Base-by-base conservation (phyloP, 768 basidiomycete genomes). In the Lanmaoa pseudosensibilis region DNA sequence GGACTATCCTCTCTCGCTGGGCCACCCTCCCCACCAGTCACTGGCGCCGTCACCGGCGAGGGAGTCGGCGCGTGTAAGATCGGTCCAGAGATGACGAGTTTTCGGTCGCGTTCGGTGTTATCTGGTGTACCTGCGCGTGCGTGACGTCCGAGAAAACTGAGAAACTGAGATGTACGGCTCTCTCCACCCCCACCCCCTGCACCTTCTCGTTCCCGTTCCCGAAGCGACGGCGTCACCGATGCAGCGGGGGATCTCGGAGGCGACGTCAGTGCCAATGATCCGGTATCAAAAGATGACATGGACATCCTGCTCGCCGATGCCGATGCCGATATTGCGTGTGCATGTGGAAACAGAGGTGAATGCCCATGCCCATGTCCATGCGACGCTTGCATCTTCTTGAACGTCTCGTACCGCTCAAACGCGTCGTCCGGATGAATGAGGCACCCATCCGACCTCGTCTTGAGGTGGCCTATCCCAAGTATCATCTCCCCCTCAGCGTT, bases 341-440 rank as follows among this genome's bases (percentile, higher is more conserved):
- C 40, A 4, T 61, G 54, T 0, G 56, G 46, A 34, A 30, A 25
- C 1, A 54, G 47, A 8, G 62, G 66, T 1, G 52, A 52, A n/a
- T 58, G 58, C 0, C 45, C 25, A 30, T 19, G 39, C 0, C 49
- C 59, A n/a, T 54, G 48, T 1, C 34, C 46, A 6, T 63, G 58
- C n/a, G 57, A 60, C 18, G 57, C 73, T 50, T 80, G 79, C 43
- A 72, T 74, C 65, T 84, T 83, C 66, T 83, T 83, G 73, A 87
- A 94, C n/a, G 85, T 78, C 68, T 95, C 91, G 66, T 96, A 97
- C 37, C 92, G 80, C 54, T 91, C 90, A 69, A 88, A 96, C 0
- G 94, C 94, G 69, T 96, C 93, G 63, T 93, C 88, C 37, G 90
- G 74, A 6, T 71, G 77, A 5, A 58, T 5, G 34, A 61, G 34